Percentiles rank a stretch among this genome's conserved stretches.
phyloP scores from a whole-genome alignment of 164 flowering plant species.

The Kalanchoe fedtschenkoi region DNA sequence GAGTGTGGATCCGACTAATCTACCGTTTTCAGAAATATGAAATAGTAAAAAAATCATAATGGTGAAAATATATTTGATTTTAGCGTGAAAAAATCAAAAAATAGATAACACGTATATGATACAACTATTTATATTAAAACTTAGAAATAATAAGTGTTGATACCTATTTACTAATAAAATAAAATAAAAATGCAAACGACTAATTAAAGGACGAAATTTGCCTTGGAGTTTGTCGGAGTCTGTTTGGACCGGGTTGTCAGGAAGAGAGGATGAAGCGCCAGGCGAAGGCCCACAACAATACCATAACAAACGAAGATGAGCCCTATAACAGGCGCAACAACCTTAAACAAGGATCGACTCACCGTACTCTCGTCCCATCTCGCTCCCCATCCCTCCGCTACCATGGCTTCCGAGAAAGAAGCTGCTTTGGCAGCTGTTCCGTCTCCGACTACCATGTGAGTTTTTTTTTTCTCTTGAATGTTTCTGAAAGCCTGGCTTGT shows the following conservation, averaged over 20 bases:
- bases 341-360: neutral
- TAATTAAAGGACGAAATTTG: neutral
- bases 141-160: too few species aligned
- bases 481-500: neutral
- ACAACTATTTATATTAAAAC: too few species aligned
- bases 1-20: too few species aligned
- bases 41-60: too few species aligned
- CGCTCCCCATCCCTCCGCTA: neutral
- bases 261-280: neutral
- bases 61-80: too few species aligned
- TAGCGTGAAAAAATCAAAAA: too few species aligned
- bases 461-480: neutral
- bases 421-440: conserved; percentile 48
- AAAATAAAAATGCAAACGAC: neutral
- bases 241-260: neutral
- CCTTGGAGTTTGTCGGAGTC: neutral
- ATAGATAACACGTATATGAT: too few species aligned
- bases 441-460: conserved; percentile 49
- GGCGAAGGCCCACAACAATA: too few species aligned
- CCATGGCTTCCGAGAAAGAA: conserved; percentile 57
- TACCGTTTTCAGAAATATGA: too few species aligned
- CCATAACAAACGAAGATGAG: neutral
- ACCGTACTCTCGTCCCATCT: conserved; percentile 5
- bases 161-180: too few species aligned
- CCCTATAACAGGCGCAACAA: neutral